Evolutionary conservation across 768 basidiomycete genomes (phyloP).

Genomic region (Cystobasidiopsis lactophilus): DNA sequence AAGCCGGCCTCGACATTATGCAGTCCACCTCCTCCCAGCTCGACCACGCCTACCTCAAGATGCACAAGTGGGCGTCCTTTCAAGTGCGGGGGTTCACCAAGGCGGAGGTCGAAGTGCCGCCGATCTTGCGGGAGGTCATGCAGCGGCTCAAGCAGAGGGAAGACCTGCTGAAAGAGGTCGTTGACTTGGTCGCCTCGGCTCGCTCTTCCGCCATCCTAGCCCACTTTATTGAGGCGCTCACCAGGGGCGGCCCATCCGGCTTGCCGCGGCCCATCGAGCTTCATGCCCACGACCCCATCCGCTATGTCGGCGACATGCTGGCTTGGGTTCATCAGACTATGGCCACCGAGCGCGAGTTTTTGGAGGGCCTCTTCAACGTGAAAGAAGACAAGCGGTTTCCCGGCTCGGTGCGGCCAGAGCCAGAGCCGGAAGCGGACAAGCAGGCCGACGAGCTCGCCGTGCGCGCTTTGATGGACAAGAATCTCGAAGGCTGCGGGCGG

Average conservation of each 20-base stretch:
- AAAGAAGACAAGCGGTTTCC: constrained; percentile 47
- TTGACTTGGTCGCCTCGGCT: constrained; percentile 52
- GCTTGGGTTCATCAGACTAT: constrained; percentile 95
- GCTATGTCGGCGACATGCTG: constrained; percentile 95
- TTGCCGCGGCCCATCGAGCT: constrained; percentile 66
- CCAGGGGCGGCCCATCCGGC: constrained; percentile 53
- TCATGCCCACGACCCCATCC: constrained; percentile 88
- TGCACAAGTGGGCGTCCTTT: constrained; percentile 59
- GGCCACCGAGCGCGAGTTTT: constrained; percentile 80
- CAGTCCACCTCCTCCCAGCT: constrained; percentile 53
- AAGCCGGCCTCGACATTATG: constrained; percentile 64
- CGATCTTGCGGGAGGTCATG: constrained; percentile 46
- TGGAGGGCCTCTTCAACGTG: constrained; percentile 64
- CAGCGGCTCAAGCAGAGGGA: constrained; percentile 50
- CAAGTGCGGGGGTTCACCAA: constrained; percentile 52
- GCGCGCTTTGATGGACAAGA: constrained; percentile 52
- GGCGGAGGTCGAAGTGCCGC: constrained; percentile 38
- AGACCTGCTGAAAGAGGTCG: constrained; percentile 44
- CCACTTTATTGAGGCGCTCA: constrained; percentile 69
- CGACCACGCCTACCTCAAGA: constrained; percentile 75
- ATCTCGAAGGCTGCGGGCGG: constrained; percentile 58
- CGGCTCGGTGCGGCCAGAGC: constrained; percentile 35
- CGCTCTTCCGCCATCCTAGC: constrained; percentile 58
- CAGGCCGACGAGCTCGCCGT: constrained; percentile 42
- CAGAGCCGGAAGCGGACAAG: constrained; percentile 20